These are phyloP conservation scores for Rubia peregrina DNA, from an alignment of 305 asterid species.

Conservation along the genomic window DNA sequence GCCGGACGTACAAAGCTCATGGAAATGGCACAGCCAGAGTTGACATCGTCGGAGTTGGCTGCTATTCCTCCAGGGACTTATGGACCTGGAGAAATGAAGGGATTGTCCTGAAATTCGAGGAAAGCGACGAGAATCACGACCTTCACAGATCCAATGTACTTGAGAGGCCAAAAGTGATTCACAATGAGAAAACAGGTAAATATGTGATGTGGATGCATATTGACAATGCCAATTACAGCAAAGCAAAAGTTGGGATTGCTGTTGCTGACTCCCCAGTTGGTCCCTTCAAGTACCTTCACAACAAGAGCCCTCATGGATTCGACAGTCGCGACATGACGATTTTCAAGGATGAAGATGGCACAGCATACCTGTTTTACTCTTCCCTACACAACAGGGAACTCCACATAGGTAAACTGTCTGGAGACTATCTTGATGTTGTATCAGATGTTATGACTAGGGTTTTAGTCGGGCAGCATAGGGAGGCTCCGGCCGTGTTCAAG, in stretches of 20 bases:
- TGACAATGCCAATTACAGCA: slow-evolving; percentile 73
- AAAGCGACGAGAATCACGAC: slow-evolving; percentile 53
- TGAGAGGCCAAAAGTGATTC: slow-evolving; percentile 93
- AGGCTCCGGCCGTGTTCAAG: slow-evolving; percentile 89
- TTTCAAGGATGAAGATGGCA: slow-evolving; percentile 76
- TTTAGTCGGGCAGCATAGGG: slow-evolving; percentile 74
- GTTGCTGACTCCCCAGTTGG: slow-evolving; percentile 60
- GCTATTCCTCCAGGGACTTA: slow-evolving; percentile 86
- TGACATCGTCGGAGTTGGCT: slow-evolving; percentile 90
- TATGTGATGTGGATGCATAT: slow-evolving; percentile 98
- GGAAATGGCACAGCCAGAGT: slow-evolving; percentile 90
- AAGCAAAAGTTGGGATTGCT: slow-evolving; percentile 79
- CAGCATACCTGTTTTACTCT: slow-evolving; percentile 75
- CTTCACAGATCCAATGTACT: slow-evolving; percentile 73
- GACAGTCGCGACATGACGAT: slow-evolving; percentile 96
- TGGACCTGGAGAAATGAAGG: slow-evolving; percentile 97
- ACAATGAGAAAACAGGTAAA: slow-evolving; percentile 53
- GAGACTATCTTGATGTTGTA: slow-evolving; percentile 46
- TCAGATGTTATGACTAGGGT: slow-evolving; percentile 42
- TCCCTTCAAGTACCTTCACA: slow-evolving; percentile 67
- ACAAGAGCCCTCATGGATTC: slow-evolving; percentile 76
- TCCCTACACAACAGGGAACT: slow-evolving; percentile 77
- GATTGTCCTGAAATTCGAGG: slow-evolving; percentile 70
- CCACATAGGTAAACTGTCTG: slow-evolving; percentile 58
- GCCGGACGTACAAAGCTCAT: slow-evolving; percentile 88